A percentile compares a stretch with the other conserved stretches of the same genome.
Evolutionary conservation across 1,139 yeast genomes (phyloP).

Genomic region (Blastobotrys petasosporus): DNA sequence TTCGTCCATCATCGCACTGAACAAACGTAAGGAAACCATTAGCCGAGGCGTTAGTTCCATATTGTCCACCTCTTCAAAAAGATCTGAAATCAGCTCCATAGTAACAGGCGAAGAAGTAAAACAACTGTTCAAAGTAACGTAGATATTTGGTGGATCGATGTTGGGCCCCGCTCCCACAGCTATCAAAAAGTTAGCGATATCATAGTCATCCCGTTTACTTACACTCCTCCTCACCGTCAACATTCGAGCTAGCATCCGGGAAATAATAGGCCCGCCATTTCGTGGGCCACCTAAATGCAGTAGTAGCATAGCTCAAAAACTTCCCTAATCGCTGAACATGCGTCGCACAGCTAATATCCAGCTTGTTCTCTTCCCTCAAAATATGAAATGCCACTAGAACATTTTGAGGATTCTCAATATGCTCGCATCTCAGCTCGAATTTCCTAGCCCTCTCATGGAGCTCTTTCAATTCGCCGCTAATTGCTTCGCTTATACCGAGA

Average conservation of each 20-base stretch:
- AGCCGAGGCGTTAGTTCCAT: conserved; percentile 5
- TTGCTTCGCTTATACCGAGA: conserved; percentile 2
- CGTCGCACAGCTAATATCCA: conserved; percentile 45
- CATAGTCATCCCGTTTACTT: conserved; percentile 41
- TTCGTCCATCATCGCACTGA: no score
- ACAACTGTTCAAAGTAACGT: conserved; percentile 16
- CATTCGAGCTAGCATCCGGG: conserved; percentile 11
- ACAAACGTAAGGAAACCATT: not conserved
- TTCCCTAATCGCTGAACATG: conserved; percentile 41
- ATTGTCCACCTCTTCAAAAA: conserved; percentile 20
- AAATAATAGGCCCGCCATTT: conserved; percentile 58
- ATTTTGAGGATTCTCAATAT: conserved; percentile 37
- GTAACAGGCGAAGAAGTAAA: conserved; percentile 16
- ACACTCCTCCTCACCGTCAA: conserved; percentile 22
- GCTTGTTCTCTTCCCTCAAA: conserved; percentile 64
- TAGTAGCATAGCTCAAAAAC: conserved; percentile 55
- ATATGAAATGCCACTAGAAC: conserved; percentile 68
- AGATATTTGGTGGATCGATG: conserved; percentile 24
- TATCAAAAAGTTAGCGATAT: conserved; percentile 45
- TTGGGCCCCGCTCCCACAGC: conserved; percentile 13
- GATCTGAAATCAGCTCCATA: conserved; percentile 37
- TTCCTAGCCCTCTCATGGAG: not conserved
- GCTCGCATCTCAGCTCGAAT: not conserved
- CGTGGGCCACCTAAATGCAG: conserved; percentile 73
- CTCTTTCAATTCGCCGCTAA: no score